Base-by-base conservation (phyloP, 371 early-diverging fungal genomes). In the Circinella umbellata region DNA sequence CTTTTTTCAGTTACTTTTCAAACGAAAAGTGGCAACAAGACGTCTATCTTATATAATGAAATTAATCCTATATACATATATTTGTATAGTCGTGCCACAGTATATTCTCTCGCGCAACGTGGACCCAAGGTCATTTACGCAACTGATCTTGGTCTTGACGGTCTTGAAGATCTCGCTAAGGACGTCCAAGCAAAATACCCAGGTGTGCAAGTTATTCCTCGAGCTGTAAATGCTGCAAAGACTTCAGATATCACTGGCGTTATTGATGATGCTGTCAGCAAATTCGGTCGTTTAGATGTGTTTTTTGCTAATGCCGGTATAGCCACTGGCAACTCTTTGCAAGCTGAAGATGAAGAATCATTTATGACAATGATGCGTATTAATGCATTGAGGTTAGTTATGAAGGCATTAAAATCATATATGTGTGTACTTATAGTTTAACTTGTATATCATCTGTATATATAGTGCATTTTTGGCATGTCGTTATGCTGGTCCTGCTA, bases 241-340 rank as follows among this genome's bases (percentile, higher is more conserved):
- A 71, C 74, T 8, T 53, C 57, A 4, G 84, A 72, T 65, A 80
- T 87, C 0, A 69, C 73, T 6, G 67, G 54, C 13, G 62, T 85
- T 48, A 74, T 84, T 54, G 61, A 80, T 18, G 80, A 84, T 39
- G 84, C 85, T 3, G 64, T 87, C 64, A 57, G 66, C 2, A 67
- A 60, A 0, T 85, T 71, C 73, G 87, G 88, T 55, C 67, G 88
- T 39, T 63, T 88, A 27, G 88, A 88, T 73, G 86, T 88, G 8
- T 88, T 84, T 49, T 81, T 88, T 42, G 88, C 88, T 8, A 88
- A 77, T 72, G 67, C 67, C 34, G 71, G 64, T 61, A 57, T 62
- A 38, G 73, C 80, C 15, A 63, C 69, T 8, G 80, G 72, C 34
- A 66, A 68, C 15, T 61, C 36, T 18, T 61, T 80, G 63, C 71